Percentiles rank a stretch among this genome's conserved stretches.
Evolutionary conservation across 768 basidiomycete genomes (phyloP).

Genomic region (Tricholoma matsutake): DNA sequence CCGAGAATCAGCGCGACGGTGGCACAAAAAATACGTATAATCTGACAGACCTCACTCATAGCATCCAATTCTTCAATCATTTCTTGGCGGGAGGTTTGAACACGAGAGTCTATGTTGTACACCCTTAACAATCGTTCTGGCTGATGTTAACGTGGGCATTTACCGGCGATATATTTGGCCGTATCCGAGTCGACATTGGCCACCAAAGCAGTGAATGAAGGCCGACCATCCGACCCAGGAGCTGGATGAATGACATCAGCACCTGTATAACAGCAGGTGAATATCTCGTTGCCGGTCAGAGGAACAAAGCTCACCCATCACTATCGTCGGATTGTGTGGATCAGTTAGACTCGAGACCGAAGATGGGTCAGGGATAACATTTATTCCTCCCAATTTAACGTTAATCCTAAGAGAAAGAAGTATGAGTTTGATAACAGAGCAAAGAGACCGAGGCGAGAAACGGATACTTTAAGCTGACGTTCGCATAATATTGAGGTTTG

Average conservation of each 20-base stretch:
- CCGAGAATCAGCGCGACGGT: background rate
- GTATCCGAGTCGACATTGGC: slow-evolving; percentile 75
- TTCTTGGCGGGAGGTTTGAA: slow-evolving; percentile 69
- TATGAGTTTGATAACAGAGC: slow-evolving; percentile 4
- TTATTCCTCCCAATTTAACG: slow-evolving; percentile 83
- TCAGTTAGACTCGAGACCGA: slow-evolving; percentile 67
- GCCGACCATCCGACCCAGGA: slow-evolving; percentile 73
- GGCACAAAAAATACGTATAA: background rate
- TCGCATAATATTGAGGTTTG: slow-evolving; percentile 77
- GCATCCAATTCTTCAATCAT: slow-evolving; percentile 69
- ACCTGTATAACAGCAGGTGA: slow-evolving; percentile 35
- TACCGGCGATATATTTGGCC: slow-evolving; percentile 63
- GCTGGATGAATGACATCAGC: slow-evolving; percentile 85
- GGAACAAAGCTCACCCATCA: slow-evolving; percentile 54
- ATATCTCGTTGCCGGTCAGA: background rate
- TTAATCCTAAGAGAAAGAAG: slow-evolving; percentile 57
- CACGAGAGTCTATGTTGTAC: slow-evolving; percentile 46
- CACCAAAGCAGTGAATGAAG: slow-evolving; percentile 79
- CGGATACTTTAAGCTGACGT: slow-evolving; percentile 69
- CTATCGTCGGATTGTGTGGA: slow-evolving; percentile 69
- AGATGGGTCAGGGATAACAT: slow-evolving; percentile 68
- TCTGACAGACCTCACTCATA: slow-evolving; percentile 56
- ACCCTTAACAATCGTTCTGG: background rate
- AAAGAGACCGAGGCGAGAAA: background rate
- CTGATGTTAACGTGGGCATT: background rate